Conservation (phyloP, 2,329 filamentous ascomycete species). For the Diaporthe amygdali region DNA sequence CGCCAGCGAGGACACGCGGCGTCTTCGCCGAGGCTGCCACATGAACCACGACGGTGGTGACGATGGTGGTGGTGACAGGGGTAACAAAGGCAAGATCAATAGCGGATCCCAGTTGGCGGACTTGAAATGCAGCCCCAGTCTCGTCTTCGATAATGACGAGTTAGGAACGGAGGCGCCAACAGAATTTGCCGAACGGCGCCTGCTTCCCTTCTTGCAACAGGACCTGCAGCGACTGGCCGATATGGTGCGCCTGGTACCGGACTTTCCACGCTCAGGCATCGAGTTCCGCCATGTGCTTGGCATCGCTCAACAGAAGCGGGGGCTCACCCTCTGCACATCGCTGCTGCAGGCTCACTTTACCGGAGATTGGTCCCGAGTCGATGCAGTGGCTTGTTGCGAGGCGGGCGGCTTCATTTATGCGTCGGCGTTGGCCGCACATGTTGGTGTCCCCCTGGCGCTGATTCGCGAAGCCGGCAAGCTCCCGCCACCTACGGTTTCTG, state of each 20-base stretch:
- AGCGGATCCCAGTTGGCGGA: conserved; percentile 28
- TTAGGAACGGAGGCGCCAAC: conserved; percentile 42
- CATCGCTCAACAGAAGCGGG: conserved; percentile 56
- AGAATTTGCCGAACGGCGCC: conserved; percentile 44
- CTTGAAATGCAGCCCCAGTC: conserved; percentile 42
- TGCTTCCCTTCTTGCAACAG: conserved; percentile 52
- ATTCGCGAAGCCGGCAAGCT: conserved; percentile 64
- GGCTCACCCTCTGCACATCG: conserved; percentile 55
- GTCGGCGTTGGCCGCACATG: conserved; percentile 48
- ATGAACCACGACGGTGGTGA: conserved; percentile 25
- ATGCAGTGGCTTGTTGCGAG: conserved; percentile 58
- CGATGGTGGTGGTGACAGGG: conserved; percentile 19
- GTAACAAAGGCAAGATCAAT: conserved; percentile 29
- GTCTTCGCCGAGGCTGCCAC: conserved; percentile 39
- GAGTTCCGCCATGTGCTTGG: conserved; percentile 64
- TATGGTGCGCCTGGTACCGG: conserved; percentile 54
- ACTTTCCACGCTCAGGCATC: conserved; percentile 57
- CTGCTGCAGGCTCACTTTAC: conserved; percentile 52
- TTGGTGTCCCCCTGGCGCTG: conserved; percentile 50
- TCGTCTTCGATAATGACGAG: conserved; percentile 58
- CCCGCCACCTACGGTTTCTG: conserved; percentile 58
- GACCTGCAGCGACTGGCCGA: conserved; percentile 50
- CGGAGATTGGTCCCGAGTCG: conserved; percentile 51
- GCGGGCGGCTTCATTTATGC: conserved; percentile 62
- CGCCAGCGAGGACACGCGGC: conserved; percentile 43